Evolutionary conservation across 202 grass and related monocot genomes (phyloP), one percentile per base, ranked within the genome.

Genomic region (Zoysia matrella): DNA sequence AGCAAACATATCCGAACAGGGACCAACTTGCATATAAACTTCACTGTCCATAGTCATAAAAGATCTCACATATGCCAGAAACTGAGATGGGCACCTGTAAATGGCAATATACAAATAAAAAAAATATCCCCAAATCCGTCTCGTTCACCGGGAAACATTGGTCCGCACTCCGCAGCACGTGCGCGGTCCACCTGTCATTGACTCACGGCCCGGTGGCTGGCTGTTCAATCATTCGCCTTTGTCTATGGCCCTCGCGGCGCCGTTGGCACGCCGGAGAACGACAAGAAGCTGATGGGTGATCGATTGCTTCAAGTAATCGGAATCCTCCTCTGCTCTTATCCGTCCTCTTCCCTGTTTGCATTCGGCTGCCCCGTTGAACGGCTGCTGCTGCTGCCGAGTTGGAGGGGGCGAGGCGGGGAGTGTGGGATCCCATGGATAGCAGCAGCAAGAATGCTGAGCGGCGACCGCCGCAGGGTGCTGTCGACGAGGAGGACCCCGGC

Each of bases 401-500:
- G 47, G 18, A 52, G 48, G 6, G 51, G 49, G 55, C 36, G 50
- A 7, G 11, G 2, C 11, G 14, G 7, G 10, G 11, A 0, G 1
- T 4, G 12, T 1, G 12, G 40, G 53, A 30, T 74, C 78, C 62
- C 51, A 83, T 56, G 87, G 85, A 80, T 36, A 36, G 1, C 72
- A 60, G 67, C 3, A 56, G 46, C 60, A 72, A 92, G 85, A 83
- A 72, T 45, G 66, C 54, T 72, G 40, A 73, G 56, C 81, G 76
- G 73, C 84, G 69, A 73, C 86, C 67, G 76, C 86, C 67, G 72
- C 74, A 74, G 14, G 47, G 51, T 7, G 77, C 71, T 47, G 68
- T 51, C 52, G 92, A 77, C 6, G 91, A 94, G 52, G 90, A 87
- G 71, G 88, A 92, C n/a, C 86, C 79, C 3, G 70, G 47, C 42